phyloP scores from a whole-genome alignment of 306 rosid species.

The Fragaria vesca region DNA sequence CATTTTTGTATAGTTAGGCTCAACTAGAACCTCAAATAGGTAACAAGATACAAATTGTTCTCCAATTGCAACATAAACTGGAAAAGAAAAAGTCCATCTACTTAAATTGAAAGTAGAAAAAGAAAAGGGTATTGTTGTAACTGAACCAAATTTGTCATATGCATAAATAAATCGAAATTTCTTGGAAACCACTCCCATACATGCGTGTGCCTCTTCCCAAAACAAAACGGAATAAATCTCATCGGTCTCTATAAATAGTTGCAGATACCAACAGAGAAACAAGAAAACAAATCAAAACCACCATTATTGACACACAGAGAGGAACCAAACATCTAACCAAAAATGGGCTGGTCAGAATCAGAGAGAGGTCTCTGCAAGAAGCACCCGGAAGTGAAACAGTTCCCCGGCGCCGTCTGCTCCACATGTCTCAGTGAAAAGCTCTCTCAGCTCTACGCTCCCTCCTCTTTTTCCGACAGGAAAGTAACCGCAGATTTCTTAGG shows the following conservation, averaged over 20 bases:
- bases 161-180: neutral
- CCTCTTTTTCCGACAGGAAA: neutral
- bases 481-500: neutral
- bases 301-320: neutral
- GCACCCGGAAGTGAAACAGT: conserved; percentile 39
- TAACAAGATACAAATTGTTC: too few relatives aligned
- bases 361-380: conserved; percentile 40
- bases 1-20: too few relatives aligned
- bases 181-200: neutral
- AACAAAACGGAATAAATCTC: neutral
- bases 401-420: conserved; percentile 57
- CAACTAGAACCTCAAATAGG: too few relatives aligned
- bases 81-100: neutral
- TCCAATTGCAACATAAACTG: neutral
- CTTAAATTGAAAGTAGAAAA: neutral
- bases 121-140: neutral
- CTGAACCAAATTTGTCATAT: neutral
- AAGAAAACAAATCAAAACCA: neutral
- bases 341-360: conserved; percentile 41
- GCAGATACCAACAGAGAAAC: neutral
- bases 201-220: neutral
- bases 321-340: neutral
- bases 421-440: conserved; percentile 57
- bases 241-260: neutral
- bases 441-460: conserved; percentile 30